Evolutionary conservation across 2,329 filamentous ascomycete species (phyloP).

Genomic region (Macrophomina tecta): DNA sequence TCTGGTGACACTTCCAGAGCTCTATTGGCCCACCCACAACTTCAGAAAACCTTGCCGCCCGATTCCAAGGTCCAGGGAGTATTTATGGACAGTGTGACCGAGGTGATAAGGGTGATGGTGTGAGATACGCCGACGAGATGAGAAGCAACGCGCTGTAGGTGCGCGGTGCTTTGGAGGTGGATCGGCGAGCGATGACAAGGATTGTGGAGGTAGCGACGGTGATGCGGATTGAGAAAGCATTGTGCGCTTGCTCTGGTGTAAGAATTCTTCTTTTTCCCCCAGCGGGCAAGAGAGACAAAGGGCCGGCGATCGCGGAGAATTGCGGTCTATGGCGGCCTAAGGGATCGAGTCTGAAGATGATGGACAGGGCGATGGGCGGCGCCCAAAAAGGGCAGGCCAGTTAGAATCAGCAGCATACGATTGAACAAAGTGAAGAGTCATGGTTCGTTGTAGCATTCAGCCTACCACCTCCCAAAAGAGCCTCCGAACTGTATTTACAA

Average conservation of each 20-base stretch:
- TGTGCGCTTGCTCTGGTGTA: constrained; percentile 33
- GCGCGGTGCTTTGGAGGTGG: constrained; percentile 33
- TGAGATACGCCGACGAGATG: too few species aligned
- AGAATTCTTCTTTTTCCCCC: background rate
- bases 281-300: constrained; percentile 5
- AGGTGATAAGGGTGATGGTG: constrained; percentile 30
- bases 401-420: too few species aligned
- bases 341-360: constrained; percentile 19
- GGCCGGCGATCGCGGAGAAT: background rate
- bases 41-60: too few species aligned
- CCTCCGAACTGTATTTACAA: background rate
- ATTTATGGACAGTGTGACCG: too few species aligned
- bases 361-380: background rate
- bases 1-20: too few species aligned
- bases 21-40: too few species aligned
- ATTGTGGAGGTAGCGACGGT: constrained; percentile 43
- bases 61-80: too few species aligned
- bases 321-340: background rate
- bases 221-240: constrained; percentile 45
- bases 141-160: too few species aligned
- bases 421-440: too few species aligned
- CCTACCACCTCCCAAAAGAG: background rate
- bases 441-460: too few species aligned
- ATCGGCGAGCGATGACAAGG: constrained; percentile 36
- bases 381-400: too few species aligned